Evolutionary conservation across 345 rosid species (phyloP).

Genomic region (Noccaea bulbosa): DNA sequence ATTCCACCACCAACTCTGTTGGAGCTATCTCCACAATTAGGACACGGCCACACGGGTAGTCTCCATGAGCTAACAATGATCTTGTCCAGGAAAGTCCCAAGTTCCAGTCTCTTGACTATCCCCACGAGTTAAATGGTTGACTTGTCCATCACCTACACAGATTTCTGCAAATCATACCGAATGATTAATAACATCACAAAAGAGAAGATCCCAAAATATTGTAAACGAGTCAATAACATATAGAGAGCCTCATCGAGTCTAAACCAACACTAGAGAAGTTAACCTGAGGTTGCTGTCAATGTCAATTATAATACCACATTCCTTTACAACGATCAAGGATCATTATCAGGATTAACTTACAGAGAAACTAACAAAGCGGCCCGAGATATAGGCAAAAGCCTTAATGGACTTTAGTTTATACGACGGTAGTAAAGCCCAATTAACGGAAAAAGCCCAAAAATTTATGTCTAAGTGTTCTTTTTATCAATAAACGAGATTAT

Average conservation of each 20-base stretch:
- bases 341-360: too few species aligned
- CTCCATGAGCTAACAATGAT: conserved; percentile 56
- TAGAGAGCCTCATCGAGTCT: conserved; percentile 18
- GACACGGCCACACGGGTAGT: conserved; percentile 66
- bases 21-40: conserved; percentile 61
- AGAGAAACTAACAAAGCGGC: too few species aligned
- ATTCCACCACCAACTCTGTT: conserved; percentile 57
- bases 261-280: conserved; percentile 13
- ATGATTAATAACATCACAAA: conserved; percentile 2
- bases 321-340: conserved; percentile 21
- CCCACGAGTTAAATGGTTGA: conserved; percentile 83
- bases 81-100: conserved; percentile 70
- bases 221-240: neutral
- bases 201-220: neutral
- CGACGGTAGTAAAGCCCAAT: too few species aligned
- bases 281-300: conserved; percentile 1
- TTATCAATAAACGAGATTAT: too few species aligned
- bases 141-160: conserved; percentile 71
- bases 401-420: too few species aligned
- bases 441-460: too few species aligned
- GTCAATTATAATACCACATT: conserved; percentile 3
- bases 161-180: conserved; percentile 52
- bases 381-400: too few species aligned
- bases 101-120: conserved; percentile 76
- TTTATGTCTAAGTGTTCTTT: too few species aligned